These are phyloP conservation scores for Ustilago tritici DNA, from an alignment of 1,284 basidiomycete species.

Conservation along the genomic window DNA sequence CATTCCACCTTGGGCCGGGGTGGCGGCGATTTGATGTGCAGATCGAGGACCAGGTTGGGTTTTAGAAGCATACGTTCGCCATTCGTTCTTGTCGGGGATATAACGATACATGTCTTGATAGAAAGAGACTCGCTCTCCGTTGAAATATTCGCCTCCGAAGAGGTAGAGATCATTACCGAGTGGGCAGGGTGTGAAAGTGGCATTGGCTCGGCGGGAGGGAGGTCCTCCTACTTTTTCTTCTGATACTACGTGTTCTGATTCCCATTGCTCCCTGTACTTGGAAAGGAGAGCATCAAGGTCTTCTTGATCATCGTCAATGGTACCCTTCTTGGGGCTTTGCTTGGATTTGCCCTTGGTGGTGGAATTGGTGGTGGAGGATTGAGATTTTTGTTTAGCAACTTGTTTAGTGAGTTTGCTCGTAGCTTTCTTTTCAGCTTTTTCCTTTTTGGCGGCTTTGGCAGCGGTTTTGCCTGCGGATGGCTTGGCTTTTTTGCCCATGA, in stretches of 20 bases:
- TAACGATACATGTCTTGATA: constrained; percentile 68
- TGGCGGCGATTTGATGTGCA: constrained; percentile 66
- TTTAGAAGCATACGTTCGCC: constrained; percentile 63
- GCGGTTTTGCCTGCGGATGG: constrained; percentile 62
- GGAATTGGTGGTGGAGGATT: constrained; percentile 16
- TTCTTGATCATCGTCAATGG: constrained; percentile 61
- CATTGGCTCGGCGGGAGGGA: constrained; percentile 65
- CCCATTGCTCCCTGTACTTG: constrained; percentile 63
- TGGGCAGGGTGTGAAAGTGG: constrained; percentile 67
- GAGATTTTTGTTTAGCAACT: constrained; percentile 37
- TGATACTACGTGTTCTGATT: constrained; percentile 57
- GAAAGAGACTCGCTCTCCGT: constrained; percentile 65
- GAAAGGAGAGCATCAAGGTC: constrained; percentile 66
- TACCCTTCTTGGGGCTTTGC: constrained; percentile 52
- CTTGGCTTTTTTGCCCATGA: constrained; percentile 67
- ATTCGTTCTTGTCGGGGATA: constrained; percentile 64
- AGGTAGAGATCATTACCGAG: constrained; percentile 67
- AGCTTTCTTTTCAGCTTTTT: constrained; percentile 67
- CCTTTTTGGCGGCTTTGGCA: constrained; percentile 67
- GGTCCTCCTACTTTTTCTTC: constrained; percentile 63
- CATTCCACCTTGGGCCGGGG: constrained; percentile 64
- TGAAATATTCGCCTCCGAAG: constrained; percentile 69
- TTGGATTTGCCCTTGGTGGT: constrained; percentile 8
- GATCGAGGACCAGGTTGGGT: constrained; percentile 68
- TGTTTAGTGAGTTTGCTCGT: constrained; percentile 63